Conservation (phyloP, 352 stramenopile genomes). For the Phytophthora macrochlamydospora region DNA sequence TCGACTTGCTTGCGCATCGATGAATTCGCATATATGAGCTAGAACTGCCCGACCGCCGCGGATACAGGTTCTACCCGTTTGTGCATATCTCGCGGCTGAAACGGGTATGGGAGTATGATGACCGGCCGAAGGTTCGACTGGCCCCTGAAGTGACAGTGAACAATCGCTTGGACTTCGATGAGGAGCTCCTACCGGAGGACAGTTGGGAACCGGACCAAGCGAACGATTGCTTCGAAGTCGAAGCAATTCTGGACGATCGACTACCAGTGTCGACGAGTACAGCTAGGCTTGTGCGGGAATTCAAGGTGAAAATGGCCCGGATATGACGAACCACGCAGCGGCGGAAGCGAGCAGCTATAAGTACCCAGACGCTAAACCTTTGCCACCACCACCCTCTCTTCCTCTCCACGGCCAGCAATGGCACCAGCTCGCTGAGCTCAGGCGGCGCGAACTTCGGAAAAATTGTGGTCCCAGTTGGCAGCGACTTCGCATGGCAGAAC, state of each 20-base stretch:
- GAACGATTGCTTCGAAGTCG: not conserved
- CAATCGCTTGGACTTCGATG: not conserved
- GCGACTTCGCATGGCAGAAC: too few species aligned
- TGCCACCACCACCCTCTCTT: too few species aligned
- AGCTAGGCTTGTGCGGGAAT: not conserved
- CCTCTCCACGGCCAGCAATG: too few species aligned
- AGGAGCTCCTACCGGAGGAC: not conserved
- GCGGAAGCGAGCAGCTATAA: too few species aligned
- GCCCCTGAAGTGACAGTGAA: not conserved
- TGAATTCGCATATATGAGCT: conserved; percentile 11
- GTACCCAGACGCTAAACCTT: too few species aligned
- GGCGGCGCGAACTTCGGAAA: too few species aligned
- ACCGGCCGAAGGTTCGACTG: not conserved
- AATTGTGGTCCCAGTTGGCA: too few species aligned
- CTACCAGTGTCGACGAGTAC: not conserved
- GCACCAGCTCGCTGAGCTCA: too few species aligned
- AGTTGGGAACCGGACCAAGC: not conserved
- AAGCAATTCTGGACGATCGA: conserved; percentile 1
- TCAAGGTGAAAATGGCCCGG: conserved; percentile 1
- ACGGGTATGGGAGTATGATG: not conserved
- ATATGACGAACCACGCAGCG: conserved; percentile 1
- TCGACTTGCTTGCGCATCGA: not conserved
- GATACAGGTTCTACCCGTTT: conserved; percentile 7
- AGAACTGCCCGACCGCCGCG: conserved; percentile 1
- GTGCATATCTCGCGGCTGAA: conserved; percentile 10